Conservation (phyloP, 768 basidiomycete species). For the Hypholoma sublateritium region DNA sequence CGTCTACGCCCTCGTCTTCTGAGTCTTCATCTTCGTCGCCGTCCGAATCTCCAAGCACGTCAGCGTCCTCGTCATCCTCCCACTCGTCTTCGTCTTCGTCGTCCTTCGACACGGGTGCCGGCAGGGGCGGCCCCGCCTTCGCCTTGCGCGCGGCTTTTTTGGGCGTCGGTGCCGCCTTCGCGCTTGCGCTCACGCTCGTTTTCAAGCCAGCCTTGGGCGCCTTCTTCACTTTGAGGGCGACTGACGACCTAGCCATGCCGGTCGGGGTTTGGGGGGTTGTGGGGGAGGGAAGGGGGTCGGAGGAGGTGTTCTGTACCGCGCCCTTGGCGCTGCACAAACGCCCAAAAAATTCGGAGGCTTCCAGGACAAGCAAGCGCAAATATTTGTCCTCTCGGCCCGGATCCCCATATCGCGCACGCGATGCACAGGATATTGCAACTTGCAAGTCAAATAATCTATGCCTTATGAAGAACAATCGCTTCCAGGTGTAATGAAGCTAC, state of each 20-base stretch:
- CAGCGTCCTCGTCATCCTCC: conserved; percentile 18
- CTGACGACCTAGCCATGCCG: conserved; percentile 2
- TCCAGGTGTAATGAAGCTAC: no score
- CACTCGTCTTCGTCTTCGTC: conserved; percentile 11
- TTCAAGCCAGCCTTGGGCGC: neutral
- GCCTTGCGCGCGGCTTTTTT: conserved; percentile 5
- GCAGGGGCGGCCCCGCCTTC: neutral
- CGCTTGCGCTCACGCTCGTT: neutral
- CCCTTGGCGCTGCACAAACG: neutral
- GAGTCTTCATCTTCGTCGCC: conserved; percentile 18
- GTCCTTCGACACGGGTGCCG: conserved; percentile 3
- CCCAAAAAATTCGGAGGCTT: conserved; percentile 15
- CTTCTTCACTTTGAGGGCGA: neutral
- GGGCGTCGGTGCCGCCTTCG: conserved; percentile 5
- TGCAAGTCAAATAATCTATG: no score
- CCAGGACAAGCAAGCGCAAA: conserved; percentile 14
- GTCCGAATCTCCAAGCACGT: conserved; percentile 16
- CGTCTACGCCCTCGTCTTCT: conserved; percentile 17
- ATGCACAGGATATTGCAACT: no score
- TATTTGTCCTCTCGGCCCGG: conserved; percentile 1
- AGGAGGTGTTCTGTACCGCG: neutral
- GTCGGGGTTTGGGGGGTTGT: neutral
- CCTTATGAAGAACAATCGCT: no score
- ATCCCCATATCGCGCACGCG: neutral
- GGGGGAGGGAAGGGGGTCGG: neutral